Percentiles rank a stretch among this genome's conserved stretches.
Evolutionary conservation across 768 basidiomycete genomes (phyloP).

Genomic region (Sarcodon sp.): DNA sequence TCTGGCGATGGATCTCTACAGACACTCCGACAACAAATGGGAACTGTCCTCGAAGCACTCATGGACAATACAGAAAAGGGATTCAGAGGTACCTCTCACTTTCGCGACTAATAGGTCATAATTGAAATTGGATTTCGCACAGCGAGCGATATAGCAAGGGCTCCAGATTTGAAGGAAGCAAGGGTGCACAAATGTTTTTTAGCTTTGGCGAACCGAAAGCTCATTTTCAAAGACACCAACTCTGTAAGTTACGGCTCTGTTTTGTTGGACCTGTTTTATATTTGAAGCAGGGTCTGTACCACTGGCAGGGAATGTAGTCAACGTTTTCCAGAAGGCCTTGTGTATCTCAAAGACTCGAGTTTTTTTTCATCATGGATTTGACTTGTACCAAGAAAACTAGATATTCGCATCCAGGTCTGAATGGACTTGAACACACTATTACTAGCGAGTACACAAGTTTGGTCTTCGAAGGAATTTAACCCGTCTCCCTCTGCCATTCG

Average conservation of each 20-base stretch:
- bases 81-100: slow-evolving; percentile 38
- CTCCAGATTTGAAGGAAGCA: slow-evolving; percentile 80
- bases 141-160: slow-evolving; percentile 71
- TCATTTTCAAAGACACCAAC: slow-evolving; percentile 51
- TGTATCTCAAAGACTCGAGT: too few species aligned
- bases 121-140: not conserved
- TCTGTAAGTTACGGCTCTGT: not conserved
- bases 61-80: slow-evolving; percentile 51
- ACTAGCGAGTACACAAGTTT: too few species aligned
- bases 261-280: not conserved
- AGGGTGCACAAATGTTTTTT: slow-evolving; percentile 91
- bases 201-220: slow-evolving; percentile 77
- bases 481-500: too few species aligned
- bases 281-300: slow-evolving; percentile 46
- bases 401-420: too few species aligned
- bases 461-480: too few species aligned
- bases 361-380: too few species aligned
- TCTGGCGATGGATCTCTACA: slow-evolving; percentile 13
- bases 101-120: not conserved
- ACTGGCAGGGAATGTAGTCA: slow-evolving; percentile 44
- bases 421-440: too few species aligned
- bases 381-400: too few species aligned
- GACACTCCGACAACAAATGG: slow-evolving; percentile 68
- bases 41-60: slow-evolving; percentile 65
- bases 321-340: too few species aligned